Conservation (phyloP, 805 yeast genomes). For the Isabelozyma pseudorhagii region DNA sequence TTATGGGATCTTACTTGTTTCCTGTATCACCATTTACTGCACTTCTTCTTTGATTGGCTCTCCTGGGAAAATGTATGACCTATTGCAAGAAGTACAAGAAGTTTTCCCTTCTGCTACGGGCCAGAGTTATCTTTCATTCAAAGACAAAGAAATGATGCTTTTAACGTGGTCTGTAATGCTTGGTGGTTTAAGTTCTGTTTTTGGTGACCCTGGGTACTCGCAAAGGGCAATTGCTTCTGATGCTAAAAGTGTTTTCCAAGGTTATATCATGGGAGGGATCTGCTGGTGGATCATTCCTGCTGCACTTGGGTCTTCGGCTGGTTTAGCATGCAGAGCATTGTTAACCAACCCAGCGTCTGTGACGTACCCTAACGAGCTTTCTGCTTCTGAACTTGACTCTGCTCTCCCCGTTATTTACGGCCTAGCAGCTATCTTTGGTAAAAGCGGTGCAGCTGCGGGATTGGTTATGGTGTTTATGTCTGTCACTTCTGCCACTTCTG, state of each 20-base stretch:
- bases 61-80: slow-evolving; percentile 20
- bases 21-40: slow-evolving; percentile 15
- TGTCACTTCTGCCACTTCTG: slow-evolving; percentile 40
- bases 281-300: slow-evolving; percentile 26
- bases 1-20: slow-evolving; percentile 15
- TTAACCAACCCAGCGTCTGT: slow-evolving; percentile 15
- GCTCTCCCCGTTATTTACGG: slow-evolving; percentile 20
- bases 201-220: slow-evolving; percentile 21
- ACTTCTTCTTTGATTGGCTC: slow-evolving; percentile 18
- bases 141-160: slow-evolving; percentile 14
- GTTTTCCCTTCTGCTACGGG: slow-evolving; percentile 14
- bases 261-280: slow-evolving; percentile 20
- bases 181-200: slow-evolving; percentile 20
- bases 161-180: slow-evolving; percentile 8
- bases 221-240: slow-evolving; percentile 24
- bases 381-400: slow-evolving; percentile 13
- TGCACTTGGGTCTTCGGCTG: slow-evolving; percentile 25
- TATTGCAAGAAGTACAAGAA: slow-evolving; percentile 12
- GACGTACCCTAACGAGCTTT: slow-evolving; percentile 3
- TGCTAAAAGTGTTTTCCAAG: slow-evolving; percentile 15
- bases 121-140: slow-evolving; percentile 10
- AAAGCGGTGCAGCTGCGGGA: slow-evolving; percentile 22
- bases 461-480: slow-evolving; percentile 35
- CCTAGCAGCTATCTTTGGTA: slow-evolving; percentile 20
- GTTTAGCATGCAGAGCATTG: slow-evolving; percentile 37